These are phyloP conservation scores for Fusarium sp. DNA, from an alignment of 2,329 filamentous ascomycete genomes.

Conservation along the genomic window DNA sequence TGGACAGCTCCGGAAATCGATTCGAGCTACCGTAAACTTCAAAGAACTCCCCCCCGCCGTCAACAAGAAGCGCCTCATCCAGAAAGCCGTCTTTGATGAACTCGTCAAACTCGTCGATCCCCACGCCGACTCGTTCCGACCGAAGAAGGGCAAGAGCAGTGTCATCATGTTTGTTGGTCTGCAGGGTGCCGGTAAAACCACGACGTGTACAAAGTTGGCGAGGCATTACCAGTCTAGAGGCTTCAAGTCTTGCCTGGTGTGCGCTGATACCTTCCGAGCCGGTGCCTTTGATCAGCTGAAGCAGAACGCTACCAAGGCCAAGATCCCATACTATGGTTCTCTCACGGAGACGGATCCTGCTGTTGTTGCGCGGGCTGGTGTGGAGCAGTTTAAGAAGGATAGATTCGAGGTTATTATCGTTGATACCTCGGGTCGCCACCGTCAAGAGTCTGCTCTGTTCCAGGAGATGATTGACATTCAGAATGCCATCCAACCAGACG, in stretches of 20 bases:
- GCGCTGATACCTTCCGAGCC: constrained; percentile 97
- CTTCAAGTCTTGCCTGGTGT: constrained; percentile 93
- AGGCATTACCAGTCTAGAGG: constrained; percentile 94
- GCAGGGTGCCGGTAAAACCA: constrained; percentile 97
- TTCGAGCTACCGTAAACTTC: constrained; percentile 92
- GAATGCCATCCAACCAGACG: constrained; percentile 84
- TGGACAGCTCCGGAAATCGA: constrained; percentile 89
- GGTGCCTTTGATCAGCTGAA: constrained; percentile 99
- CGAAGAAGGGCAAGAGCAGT: constrained; percentile 94
- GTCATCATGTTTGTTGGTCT: constrained; percentile 99
- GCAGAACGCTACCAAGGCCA: constrained; percentile 98
- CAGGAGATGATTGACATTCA: constrained; percentile 99
- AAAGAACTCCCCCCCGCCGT: constrained; percentile 90
- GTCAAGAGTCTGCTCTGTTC: constrained; percentile 94
- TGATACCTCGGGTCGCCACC: constrained; percentile 94
- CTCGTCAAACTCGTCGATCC: constrained; percentile 96
- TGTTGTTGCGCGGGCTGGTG: constrained; percentile 92
- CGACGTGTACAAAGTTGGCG: constrained; percentile 96
- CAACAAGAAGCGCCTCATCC: constrained; percentile 98
- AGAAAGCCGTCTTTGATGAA: constrained; percentile 97
- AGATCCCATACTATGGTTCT: constrained; percentile 98
- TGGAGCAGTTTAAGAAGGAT: constrained; percentile 99
- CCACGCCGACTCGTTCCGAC: constrained; percentile 94
- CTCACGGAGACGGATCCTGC: constrained; percentile 96
- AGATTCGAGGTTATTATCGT: constrained; percentile 98